Conservation (phyloP, 1,139 yeast species). For the Yamadazyma dushanensis region DNA sequence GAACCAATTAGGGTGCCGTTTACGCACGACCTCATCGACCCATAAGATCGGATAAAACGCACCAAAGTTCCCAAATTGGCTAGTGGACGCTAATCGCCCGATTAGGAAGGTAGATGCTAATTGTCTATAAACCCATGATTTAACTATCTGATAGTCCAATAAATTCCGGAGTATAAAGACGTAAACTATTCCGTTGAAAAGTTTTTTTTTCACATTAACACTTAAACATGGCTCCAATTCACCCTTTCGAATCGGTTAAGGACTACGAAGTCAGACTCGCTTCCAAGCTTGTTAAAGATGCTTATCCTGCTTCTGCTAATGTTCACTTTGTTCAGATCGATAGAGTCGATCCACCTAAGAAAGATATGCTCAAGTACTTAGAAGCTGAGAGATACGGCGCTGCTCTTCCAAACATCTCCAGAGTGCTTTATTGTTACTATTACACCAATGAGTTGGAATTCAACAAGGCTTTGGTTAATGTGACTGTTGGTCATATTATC, state of each 20-base stretch:
- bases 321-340: conserved; percentile 76
- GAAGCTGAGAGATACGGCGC: conserved; percentile 67
- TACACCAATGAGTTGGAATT: conserved; percentile 57
- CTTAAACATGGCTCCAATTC: conserved; percentile 22
- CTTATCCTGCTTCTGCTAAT: conserved; percentile 45
- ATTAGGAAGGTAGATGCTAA: conserved; percentile 11
- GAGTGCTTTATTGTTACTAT: conserved; percentile 70
- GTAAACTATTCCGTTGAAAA: not conserved
- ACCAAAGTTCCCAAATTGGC: conserved; percentile 8
- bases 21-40: conserved; percentile 1
- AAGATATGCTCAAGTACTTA: conserved; percentile 65
- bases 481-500: conserved; percentile 62
- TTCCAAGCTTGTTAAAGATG: conserved; percentile 61
- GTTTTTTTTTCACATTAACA: not conserved
- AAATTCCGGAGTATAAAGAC: conserved; percentile 1
- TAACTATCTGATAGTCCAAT: not conserved
- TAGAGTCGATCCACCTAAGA: conserved; percentile 79
- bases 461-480: conserved; percentile 74
- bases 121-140: not conserved
- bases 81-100: conserved; percentile 5
- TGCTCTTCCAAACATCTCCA: conserved; percentile 56
- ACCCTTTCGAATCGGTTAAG: conserved; percentile 69
- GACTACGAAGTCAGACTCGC: conserved; percentile 67
- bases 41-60: not conserved
- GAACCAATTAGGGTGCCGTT: too few relatives aligned